These are phyloP conservation scores for Pulicaria dysenterica DNA, from an alignment of 129 eudicot genomes.

Conservation along the genomic window DNA sequence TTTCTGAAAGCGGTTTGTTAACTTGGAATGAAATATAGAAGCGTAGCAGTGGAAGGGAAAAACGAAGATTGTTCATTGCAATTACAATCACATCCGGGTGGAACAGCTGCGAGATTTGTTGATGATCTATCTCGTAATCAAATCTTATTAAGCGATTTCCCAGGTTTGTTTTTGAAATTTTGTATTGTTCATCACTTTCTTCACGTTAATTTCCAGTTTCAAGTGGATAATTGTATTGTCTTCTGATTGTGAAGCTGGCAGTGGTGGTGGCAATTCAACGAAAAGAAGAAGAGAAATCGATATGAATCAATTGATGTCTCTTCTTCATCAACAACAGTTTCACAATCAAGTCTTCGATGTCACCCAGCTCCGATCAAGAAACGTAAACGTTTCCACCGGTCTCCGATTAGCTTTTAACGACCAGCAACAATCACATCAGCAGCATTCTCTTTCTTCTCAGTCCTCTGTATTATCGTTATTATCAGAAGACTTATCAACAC, in stretches of 20 bases:
- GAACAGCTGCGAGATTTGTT: conserved; percentile 21
- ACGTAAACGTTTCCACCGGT: conserved; percentile 64
- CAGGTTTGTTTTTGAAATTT: conserved; percentile 34
- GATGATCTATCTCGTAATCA: conserved; percentile 42
- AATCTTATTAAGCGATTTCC: conserved; percentile 41
- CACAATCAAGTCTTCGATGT: conserved; percentile 10
- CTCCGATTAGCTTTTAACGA: conserved; percentile 64
- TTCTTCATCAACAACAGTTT: conserved; percentile 44
- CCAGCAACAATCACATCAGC: conserved; percentile 45
- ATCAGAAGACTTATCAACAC: conserved; percentile 48
- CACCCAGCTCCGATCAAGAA: background rate
- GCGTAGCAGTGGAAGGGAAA: background rate
- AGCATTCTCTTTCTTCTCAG: conserved; percentile 41
- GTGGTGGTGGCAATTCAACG: conserved; percentile 28
- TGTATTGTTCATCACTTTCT: background rate
- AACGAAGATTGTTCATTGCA: conserved; percentile 54
- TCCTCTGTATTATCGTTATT: conserved; percentile 46
- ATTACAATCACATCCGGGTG: conserved; percentile 34
- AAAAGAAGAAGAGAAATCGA: conserved; percentile 55
- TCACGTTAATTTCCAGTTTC: background rate
- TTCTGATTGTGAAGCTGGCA: conserved; percentile 28
- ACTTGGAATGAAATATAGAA: too few species aligned
- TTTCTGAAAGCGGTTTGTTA: background rate
- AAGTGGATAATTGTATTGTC: background rate
- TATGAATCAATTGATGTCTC: conserved; percentile 39